Conservation (phyloP, 2,329 filamentous ascomycete genomes). For the Colletotrichum trifolii region DNA sequence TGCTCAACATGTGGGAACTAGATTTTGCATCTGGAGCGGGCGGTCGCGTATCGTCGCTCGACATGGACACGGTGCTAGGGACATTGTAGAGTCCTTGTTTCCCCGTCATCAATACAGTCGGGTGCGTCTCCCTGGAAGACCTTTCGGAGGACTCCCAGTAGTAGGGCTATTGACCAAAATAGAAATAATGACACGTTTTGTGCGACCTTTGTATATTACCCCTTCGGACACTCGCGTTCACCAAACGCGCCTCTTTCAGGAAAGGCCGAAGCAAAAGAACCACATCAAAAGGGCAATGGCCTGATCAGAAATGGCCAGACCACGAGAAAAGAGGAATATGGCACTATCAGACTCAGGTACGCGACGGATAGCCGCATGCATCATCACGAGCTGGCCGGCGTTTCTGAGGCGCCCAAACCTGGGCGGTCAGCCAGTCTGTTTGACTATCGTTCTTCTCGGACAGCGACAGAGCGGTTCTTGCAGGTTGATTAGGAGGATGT, state of each 20-base stretch:
- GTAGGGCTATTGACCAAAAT: not conserved
- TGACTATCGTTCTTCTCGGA: not conserved
- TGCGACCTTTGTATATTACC: not conserved
- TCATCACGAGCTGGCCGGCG: not conserved
- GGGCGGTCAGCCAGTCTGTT: slow-evolving; percentile 1
- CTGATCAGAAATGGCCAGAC: not conserved
- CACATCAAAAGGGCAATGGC: not conserved
- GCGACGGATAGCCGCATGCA: slow-evolving; percentile 13
- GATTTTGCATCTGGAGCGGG: not conserved
- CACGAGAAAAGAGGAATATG: not conserved
- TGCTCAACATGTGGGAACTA: slow-evolving; percentile 3
- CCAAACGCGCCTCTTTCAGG: too few species aligned
- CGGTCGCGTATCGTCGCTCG: slow-evolving; percentile 16
- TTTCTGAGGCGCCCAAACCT: not conserved
- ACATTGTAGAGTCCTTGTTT: not conserved
- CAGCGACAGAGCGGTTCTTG: too few species aligned
- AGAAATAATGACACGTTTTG: slow-evolving; percentile 1
- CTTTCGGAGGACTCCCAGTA: not conserved
- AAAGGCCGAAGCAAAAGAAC: not conserved
- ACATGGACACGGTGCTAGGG: slow-evolving; percentile 9
- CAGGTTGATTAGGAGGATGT: too few species aligned
- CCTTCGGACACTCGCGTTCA: too few species aligned
- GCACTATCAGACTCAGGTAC: slow-evolving; percentile 7
- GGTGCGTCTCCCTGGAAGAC: not conserved
- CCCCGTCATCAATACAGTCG: not conserved